These are phyloP conservation scores for Leccinum disarticulatum DNA, from an alignment of 768 basidiomycete species.

Conservation along the genomic window DNA sequence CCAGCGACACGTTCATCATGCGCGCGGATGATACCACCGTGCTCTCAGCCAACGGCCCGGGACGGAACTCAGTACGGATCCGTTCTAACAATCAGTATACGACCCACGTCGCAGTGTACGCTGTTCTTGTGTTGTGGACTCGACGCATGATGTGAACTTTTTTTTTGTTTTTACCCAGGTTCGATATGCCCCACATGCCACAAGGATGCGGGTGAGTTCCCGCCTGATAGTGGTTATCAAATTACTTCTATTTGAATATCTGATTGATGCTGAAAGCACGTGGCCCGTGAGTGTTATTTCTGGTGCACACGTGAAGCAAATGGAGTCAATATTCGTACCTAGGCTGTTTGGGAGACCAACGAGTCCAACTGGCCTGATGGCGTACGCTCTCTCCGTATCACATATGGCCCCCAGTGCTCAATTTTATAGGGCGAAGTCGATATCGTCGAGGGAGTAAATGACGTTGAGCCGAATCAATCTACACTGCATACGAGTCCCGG, in stretches of 20 bases:
- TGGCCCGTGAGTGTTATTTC: constrained; percentile 34
- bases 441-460: constrained; percentile 47
- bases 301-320: constrained; percentile 6
- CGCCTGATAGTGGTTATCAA: not conserved
- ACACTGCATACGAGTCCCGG: constrained; percentile 58
- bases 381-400: constrained; percentile 13
- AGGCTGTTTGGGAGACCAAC: constrained; percentile 32
- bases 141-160: not conserved
- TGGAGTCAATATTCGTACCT: constrained; percentile 7
- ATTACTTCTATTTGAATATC: not conserved
- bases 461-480: constrained; percentile 48
- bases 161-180: constrained; percentile 16
- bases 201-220: constrained; percentile 34
- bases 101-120: constrained; percentile 36
- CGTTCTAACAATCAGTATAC: constrained; percentile 31
- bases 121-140: not conserved
- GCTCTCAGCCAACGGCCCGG: constrained; percentile 29
- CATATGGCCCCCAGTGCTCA: not conserved
- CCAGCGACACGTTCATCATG: constrained; percentile 32
- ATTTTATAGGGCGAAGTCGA: constrained; percentile 30
- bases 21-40: constrained; percentile 38
- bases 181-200: constrained; percentile 39
- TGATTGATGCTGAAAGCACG: constrained; percentile 24
- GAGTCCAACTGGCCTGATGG: constrained; percentile 27
- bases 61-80: constrained; percentile 40